Evolutionary conservation across 768 basidiomycete genomes (phyloP), one percentile per base, ranked within the genome.

Genomic region (Rhodosporidiobolus sp.): DNA sequence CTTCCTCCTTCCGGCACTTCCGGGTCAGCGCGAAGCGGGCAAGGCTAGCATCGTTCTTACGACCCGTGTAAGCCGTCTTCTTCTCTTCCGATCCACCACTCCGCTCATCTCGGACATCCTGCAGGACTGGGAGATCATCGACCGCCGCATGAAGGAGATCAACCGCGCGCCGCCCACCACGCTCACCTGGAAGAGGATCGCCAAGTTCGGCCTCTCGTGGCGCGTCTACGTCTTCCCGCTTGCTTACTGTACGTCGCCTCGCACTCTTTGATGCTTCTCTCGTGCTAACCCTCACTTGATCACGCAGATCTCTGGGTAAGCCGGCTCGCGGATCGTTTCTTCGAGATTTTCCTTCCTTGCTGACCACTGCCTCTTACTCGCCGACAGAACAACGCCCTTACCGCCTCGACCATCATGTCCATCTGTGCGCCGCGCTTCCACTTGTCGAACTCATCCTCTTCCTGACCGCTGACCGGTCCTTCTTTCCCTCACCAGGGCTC

Each of bases 211-310:
- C 38, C 38, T 43, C 14, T 43, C 38, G 38, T 79, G 79, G 79
- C 78, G 78, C 70, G 77, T 76, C 7, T 79, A 65, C 54, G 53
- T 77, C 19, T 61, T 76, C 45, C 71, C 76, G n/a, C 3, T 77
- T 43, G 38, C 38, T 14, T 43, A 43, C 14, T 43, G 38, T 43
- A 14, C 38, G 38, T 43, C 38, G 38, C 14, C 38, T 43, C 38
- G 38, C 7, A 14, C 38, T 43, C 38, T 43, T n/a, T n/a, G n/a
- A n/a, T n/a, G 8, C 38, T 43, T 5, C 49, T 50, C 9, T 9
- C 49, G 6, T 50, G 17, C 9, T 50, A 5, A 9, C 49, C 49
- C 38, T 14, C 38, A n/a, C n/a, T n/a, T n/a, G n/a, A n/a, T n/a
- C 38, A 9, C 49, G 49, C 49, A 50, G 49, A 26, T n/a, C 52